phyloP scores from a whole-genome alignment of 2,329 filamentous ascomycete species.

The Bretziella fagacearum region DNA sequence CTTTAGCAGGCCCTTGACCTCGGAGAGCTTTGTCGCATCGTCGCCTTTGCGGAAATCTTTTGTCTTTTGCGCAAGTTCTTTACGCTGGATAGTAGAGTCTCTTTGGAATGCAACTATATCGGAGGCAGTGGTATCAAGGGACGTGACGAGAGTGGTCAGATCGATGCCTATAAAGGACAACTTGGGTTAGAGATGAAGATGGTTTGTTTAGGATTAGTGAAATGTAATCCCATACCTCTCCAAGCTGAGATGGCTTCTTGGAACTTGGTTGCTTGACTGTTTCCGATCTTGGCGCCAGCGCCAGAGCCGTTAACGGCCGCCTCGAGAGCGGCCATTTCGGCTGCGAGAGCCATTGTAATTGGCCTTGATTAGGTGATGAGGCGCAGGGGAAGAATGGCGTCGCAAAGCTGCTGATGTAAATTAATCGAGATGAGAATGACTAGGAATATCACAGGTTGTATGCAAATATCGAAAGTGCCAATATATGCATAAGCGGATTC shows the following conservation, averaged over 20 bases:
- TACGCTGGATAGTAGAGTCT: conserved; percentile 88
- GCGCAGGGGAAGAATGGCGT: too few species aligned
- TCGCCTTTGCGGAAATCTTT: conserved; percentile 95
- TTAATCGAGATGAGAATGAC: too few species aligned
- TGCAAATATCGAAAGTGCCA: too few species aligned
- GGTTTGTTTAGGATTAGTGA: not conserved
- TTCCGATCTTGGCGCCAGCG: conserved; percentile 40
- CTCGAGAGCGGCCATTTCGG: conserved; percentile 19
- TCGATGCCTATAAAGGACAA: conserved; percentile 51
- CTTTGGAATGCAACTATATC: conserved; percentile 87
- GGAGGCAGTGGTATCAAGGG: conserved; percentile 81
- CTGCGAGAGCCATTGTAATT: conserved; percentile 19
- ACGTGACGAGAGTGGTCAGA: conserved; percentile 64
- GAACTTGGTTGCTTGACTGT: conserved; percentile 49
- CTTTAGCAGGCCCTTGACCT: conserved; percentile 82
- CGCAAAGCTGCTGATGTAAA: too few species aligned
- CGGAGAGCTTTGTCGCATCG: conserved; percentile 66
- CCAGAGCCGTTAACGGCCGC: conserved; percentile 19
- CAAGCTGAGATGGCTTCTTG: conserved; percentile 90
- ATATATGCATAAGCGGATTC: too few species aligned
- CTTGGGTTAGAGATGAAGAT: conserved; percentile 10
- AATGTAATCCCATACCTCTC: conserved; percentile 48
- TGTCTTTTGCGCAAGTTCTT: conserved; percentile 96
- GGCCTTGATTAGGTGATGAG: too few species aligned
- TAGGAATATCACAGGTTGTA: too few species aligned